Evolutionary conservation across 495 filamentous ascomycete genomes (phyloP).

Genomic region (Penicillium cinerascens): DNA sequence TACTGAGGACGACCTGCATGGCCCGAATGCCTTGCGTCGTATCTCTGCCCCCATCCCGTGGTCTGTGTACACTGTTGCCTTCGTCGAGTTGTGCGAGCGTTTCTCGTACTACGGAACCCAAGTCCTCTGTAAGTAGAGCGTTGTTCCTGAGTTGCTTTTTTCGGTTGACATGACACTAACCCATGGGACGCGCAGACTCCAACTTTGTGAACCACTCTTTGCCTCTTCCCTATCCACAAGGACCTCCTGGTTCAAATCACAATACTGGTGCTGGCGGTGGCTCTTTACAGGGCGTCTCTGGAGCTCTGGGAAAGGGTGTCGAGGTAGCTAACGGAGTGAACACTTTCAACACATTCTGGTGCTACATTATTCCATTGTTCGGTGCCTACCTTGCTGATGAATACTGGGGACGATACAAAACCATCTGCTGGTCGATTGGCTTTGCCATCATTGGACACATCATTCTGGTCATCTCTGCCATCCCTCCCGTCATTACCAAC

Average conservation of each 20-base stretch:
- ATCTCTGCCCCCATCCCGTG: slow-evolving; percentile 23
- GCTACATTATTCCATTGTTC: slow-evolving; percentile 64
- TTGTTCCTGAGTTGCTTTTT: neutral
- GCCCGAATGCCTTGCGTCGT: slow-evolving; percentile 17
- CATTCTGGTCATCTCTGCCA: slow-evolving; percentile 59
- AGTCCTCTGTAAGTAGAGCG: slow-evolving; percentile 13
- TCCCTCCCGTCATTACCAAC: slow-evolving; percentile 58
- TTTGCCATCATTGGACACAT: slow-evolving; percentile 64
- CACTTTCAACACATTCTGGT: slow-evolving; percentile 66
- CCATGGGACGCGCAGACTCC: slow-evolving; percentile 1
- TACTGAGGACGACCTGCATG: slow-evolving; percentile 12
- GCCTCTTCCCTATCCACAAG: slow-evolving; percentile 15
- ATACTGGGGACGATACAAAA: slow-evolving; percentile 67
- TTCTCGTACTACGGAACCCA: slow-evolving; percentile 23
- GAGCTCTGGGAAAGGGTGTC: slow-evolving; percentile 21
- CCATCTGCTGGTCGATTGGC: slow-evolving; percentile 56
- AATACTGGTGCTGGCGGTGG: slow-evolving; percentile 21
- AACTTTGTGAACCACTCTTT: slow-evolving; percentile 26
- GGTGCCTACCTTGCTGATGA: slow-evolving; percentile 72
- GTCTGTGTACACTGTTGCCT: slow-evolving; percentile 23
- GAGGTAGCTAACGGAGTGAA: slow-evolving; percentile 21
- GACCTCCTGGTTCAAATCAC: slow-evolving; percentile 21
- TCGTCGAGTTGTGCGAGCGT: slow-evolving; percentile 6
- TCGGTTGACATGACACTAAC: neutral
- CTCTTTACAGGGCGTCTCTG: slow-evolving; percentile 17